Percentiles rank a stretch among this genome's conserved stretches.
Conservation (phyloP, 2,329 filamentous ascomycete species). For the Paramyrothecium sp. region DNA sequence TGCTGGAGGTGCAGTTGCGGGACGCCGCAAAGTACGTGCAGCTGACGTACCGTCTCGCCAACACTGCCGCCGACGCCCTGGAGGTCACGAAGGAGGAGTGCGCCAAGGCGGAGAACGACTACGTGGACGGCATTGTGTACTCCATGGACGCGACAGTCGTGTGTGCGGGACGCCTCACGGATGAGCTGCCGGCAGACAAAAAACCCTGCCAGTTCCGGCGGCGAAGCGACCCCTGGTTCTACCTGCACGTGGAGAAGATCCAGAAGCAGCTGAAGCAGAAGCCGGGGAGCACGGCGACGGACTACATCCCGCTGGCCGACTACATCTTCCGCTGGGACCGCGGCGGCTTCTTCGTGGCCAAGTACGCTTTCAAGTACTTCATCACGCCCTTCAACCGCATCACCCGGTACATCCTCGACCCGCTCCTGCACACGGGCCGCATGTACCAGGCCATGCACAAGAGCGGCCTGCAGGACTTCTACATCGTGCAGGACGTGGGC, state of each 20-base stretch:
- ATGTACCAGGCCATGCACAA: constrained; percentile 66
- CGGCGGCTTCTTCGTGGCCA: constrained; percentile 67
- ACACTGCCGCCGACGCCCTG: constrained; percentile 34
- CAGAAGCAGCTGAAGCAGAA: constrained; percentile 22
- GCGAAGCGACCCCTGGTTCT: constrained; percentile 69
- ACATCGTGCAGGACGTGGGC: constrained; percentile 65
- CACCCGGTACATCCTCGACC: constrained; percentile 60
- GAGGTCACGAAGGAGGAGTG: constrained; percentile 44
- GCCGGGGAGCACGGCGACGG: constrained; percentile 27
- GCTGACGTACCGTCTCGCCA: constrained; percentile 51
- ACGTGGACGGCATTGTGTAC: constrained; percentile 69
- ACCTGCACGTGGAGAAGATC: constrained; percentile 59
- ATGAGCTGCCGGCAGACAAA: constrained; percentile 36
- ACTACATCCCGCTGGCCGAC: constrained; percentile 61
- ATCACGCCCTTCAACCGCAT: constrained; percentile 62
- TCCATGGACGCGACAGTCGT: constrained; percentile 53
- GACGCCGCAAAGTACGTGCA: constrained; percentile 55
- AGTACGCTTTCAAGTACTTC: constrained; percentile 64
- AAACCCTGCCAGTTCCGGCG: constrained; percentile 50
- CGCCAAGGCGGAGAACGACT: constrained; percentile 49
- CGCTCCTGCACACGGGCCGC: constrained; percentile 61
- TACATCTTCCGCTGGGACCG: constrained; percentile 73
- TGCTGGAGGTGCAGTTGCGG: constrained; percentile 59
- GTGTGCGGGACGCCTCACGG: constrained; percentile 57
- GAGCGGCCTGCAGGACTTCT: constrained; percentile 56